Conservation (phyloP, 2,329 filamentous ascomycete species). For the Phialocephala sp. region DNA sequence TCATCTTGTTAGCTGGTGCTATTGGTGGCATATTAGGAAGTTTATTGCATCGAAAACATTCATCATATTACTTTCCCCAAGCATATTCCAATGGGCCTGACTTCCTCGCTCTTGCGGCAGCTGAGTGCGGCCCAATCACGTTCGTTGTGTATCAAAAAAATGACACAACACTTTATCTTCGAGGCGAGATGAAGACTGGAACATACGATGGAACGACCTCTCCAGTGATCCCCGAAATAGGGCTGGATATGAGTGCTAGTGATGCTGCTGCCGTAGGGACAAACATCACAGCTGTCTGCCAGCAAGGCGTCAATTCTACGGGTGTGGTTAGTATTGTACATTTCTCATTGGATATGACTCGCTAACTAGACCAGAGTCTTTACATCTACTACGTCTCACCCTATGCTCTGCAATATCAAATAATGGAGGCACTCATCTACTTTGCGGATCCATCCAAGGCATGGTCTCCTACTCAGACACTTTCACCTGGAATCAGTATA, state of each 20-base stretch:
- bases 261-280: neutral
- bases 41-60: neutral
- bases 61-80: neutral
- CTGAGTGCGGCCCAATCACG: neutral
- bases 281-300: slow-evolving; percentile 1
- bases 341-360: neutral
- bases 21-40: neutral
- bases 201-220: neutral
- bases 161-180: neutral
- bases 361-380: neutral
- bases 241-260: neutral
- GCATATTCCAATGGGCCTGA: neutral
- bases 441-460: neutral
- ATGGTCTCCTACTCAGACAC: neutral
- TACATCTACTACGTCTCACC: neutral
- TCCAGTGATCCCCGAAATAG: neutral
- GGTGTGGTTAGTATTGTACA: neutral
- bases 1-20: neutral
- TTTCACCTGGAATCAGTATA: no score
- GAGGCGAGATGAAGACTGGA: neutral
- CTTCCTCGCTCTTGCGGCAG: neutral
- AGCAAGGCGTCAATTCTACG: neutral
- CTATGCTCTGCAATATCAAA: neutral
- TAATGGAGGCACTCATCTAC: neutral
- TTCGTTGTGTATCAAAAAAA: slow-evolving; percentile 1